Evolutionary conservation across 1,284 basidiomycete species (phyloP).

Genomic region (Salmacisia buchloeana): DNA sequence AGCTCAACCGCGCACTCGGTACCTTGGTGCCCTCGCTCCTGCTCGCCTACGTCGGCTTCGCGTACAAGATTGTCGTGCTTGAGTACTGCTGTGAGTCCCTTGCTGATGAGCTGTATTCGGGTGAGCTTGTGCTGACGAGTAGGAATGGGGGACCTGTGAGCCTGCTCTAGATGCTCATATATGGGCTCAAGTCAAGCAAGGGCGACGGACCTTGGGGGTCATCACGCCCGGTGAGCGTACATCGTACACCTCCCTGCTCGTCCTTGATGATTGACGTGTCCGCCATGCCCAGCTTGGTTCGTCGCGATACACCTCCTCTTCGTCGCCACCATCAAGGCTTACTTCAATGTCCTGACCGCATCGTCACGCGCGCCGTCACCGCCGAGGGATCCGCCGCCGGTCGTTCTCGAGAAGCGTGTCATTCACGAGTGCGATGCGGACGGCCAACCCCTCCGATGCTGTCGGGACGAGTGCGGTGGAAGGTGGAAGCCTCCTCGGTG

Average conservation of each 20-base stretch:
- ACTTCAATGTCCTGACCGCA: constrained; percentile 5
- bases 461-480: constrained; percentile 5
- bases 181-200: not conserved
- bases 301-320: constrained; percentile 6
- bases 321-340: constrained; percentile 4
- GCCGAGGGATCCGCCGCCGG: not conserved
- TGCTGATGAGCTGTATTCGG: not conserved
- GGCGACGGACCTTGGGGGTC: not conserved
- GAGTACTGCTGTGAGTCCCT: constrained; percentile 12
- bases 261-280: not conserved
- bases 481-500: constrained; percentile 13
- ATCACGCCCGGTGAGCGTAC: not conserved
- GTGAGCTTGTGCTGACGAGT: not conserved
- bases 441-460: constrained; percentile 8
- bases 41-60: constrained; percentile 9
- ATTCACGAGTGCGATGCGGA: constrained; percentile 7
- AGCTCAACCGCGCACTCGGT: constrained; percentile 1
- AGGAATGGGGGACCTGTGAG: not conserved
- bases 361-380: not conserved
- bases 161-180: not conserved
- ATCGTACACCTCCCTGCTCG: not conserved
- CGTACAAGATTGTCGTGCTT: constrained; percentile 11
- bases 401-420: not conserved
- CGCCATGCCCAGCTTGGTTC: not conserved
- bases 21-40: constrained; percentile 11